Evolutionary conservation across 306 rosid species (phyloP).

Genomic region (Vigna trinervia): DNA sequence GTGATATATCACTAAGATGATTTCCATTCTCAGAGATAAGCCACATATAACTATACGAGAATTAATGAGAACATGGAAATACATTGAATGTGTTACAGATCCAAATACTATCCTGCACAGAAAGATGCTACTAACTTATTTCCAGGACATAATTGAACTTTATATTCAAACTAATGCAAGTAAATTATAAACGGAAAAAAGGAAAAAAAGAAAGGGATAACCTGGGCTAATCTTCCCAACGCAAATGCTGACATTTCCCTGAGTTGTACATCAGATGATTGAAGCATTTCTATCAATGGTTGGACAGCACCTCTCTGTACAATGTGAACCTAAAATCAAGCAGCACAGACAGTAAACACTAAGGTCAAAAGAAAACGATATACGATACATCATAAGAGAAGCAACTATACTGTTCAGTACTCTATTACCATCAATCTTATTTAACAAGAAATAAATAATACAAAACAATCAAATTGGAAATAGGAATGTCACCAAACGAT

Average conservation of each 20-base stretch:
- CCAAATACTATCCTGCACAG: conserved; percentile 19
- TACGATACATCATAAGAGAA: conserved; percentile 34
- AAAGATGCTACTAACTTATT: conserved; percentile 11
- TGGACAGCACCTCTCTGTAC: conserved; percentile 98
- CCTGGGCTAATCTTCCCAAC: conserved; percentile 98
- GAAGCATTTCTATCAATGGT: conserved; percentile 98
- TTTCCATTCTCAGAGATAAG: conserved; percentile 4
- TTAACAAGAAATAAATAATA: conserved; percentile 22
- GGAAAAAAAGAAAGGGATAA: conserved; percentile 34
- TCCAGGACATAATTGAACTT: conserved; percentile 20
- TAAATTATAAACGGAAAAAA: conserved; percentile 20
- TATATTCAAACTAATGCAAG: conserved; percentile 30
- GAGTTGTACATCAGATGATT: conserved; percentile 89
- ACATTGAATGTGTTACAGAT: conserved; percentile 16
- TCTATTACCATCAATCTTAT: conserved; percentile 33
- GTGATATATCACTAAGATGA: conserved; percentile 13
- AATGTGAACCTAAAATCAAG: conserved; percentile 78
- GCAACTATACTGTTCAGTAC: conserved; percentile 19
- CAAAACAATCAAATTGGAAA: conserved; percentile 28
- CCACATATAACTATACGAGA: neutral
- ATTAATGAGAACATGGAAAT: conserved; percentile 20
- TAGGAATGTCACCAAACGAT: conserved; percentile 21
- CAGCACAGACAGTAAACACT: conserved; percentile 14
- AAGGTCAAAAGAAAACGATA: neutral
- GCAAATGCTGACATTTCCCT: conserved; percentile 99